Evolutionary conservation across 495 filamentous ascomycete species (phyloP).

Genomic region (Staphylotrichum longicolle): DNA sequence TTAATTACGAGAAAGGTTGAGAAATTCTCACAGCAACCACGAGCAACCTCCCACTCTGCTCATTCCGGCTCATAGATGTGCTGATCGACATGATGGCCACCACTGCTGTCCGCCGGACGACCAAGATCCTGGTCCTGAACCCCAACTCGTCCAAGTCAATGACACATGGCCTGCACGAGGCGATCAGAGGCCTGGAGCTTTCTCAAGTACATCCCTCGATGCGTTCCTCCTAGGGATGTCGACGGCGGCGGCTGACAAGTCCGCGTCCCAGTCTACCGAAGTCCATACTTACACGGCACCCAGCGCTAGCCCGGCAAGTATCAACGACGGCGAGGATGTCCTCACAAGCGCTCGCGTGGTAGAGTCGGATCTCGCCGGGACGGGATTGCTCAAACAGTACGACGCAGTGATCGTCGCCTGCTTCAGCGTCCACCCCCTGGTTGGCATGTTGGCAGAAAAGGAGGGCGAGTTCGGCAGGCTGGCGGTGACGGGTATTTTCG

Average conservation of each 20-base stretch:
- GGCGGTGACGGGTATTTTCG: constrained; percentile 83
- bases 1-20: not conserved
- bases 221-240: not conserved
- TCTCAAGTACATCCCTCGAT: constrained; percentile 38
- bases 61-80: not conserved
- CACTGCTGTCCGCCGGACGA: constrained; percentile 30
- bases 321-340: constrained; percentile 62
- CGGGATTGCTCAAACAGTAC: constrained; percentile 48
- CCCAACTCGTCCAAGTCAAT: constrained; percentile 84
- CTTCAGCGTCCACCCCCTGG: constrained; percentile 84
- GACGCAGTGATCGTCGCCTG: constrained; percentile 84
- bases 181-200: constrained; percentile 55
- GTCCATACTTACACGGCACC: constrained; percentile 55
- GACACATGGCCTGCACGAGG: constrained; percentile 69
- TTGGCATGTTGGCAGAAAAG: constrained; percentile 54
- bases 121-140: constrained; percentile 77
- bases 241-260: not conserved
- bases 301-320: constrained; percentile 53
- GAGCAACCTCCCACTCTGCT: too few relatives aligned
- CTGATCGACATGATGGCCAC: constrained; percentile 31
- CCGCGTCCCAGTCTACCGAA: constrained; percentile 35
- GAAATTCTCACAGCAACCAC: too few relatives aligned
- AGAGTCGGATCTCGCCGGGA: constrained; percentile 46
- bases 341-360: constrained; percentile 52
- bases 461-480: constrained; percentile 24